Conservation (phyloP, 257 asterid species). For the Salvia hispanica region DNA sequence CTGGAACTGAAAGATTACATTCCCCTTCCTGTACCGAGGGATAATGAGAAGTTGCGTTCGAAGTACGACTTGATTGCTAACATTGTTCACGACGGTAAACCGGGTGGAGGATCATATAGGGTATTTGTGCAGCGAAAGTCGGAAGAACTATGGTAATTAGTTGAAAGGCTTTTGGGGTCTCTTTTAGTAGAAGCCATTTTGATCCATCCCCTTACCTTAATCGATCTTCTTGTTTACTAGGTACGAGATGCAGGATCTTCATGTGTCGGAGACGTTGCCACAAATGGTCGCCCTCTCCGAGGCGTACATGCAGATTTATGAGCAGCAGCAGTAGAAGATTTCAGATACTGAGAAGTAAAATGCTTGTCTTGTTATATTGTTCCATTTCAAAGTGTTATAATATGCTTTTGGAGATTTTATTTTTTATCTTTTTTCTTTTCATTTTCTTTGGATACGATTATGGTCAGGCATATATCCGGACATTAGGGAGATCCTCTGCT, state of each 20-base stretch:
- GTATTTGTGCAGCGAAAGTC: constrained; percentile 97
- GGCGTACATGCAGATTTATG: constrained; percentile 93
- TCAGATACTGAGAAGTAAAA: not conserved
- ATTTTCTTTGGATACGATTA: no score
- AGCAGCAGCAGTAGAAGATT: constrained; percentile 61
- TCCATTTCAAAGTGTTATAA: no score
- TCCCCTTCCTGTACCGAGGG: constrained; percentile 72
- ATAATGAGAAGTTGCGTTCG: constrained; percentile 60
- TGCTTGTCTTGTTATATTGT: no score
- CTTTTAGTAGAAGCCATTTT: not conserved
- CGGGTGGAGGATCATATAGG: constrained; percentile 83
- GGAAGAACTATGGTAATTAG: constrained; percentile 81
- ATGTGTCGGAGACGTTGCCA: constrained; percentile 86
- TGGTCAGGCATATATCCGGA: no score
- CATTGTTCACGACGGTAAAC: constrained; percentile 77
- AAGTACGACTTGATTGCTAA: constrained; percentile 89
- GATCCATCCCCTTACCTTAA: not conserved
- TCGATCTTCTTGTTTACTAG: constrained; percentile 39
- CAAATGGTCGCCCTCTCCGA: constrained; percentile 97
- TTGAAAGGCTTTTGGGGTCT: not conserved
- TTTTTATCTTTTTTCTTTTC: no score
- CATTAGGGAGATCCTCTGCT: no score
- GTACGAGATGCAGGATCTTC: constrained; percentile 99
- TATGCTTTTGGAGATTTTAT: no score
- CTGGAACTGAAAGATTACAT: constrained; percentile 91